A percentile compares a stretch with the other conserved stretches of the same genome.
These are phyloP conservation scores for Mycosarcoma mackinlayi DNA, from an alignment of 1,284 basidiomycete genomes.

Conservation along the genomic window DNA sequence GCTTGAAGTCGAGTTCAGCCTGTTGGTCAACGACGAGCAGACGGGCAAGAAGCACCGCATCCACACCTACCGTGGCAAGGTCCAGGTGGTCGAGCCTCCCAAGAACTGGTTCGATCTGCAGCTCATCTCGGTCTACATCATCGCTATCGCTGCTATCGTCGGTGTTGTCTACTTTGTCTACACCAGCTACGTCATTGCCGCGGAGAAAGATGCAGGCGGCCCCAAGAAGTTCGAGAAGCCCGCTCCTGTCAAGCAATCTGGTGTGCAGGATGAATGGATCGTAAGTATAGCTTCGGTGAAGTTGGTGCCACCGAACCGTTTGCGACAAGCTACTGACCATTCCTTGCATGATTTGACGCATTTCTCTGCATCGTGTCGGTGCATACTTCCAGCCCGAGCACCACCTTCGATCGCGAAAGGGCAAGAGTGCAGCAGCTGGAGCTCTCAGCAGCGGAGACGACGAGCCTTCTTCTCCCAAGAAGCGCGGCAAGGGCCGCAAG, in stretches of 20 bases:
- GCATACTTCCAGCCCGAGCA: conserved; percentile 27
- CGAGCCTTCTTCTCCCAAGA: conserved; percentile 44
- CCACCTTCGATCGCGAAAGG: conserved; percentile 41
- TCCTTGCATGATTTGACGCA: background rate
- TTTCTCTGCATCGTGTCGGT: background rate
- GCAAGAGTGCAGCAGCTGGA: conserved; percentile 34
- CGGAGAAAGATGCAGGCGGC: conserved; percentile 23
- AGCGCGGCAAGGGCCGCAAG: conserved; percentile 47
- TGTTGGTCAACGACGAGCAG: conserved; percentile 60
- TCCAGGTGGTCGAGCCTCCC: conserved; percentile 63
- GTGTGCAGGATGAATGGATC: conserved; percentile 49
- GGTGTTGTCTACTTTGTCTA: conserved; percentile 48
- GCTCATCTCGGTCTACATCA: conserved; percentile 59
- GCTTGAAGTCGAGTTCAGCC: conserved; percentile 59
- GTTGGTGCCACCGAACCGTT: background rate
- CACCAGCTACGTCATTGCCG: conserved; percentile 38
- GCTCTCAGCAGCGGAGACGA: conserved; percentile 53
- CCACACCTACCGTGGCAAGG: conserved; percentile 58
- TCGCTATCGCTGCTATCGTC: conserved; percentile 38
- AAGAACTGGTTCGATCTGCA: conserved; percentile 65
- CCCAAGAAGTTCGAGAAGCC: conserved; percentile 53
- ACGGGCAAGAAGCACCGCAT: conserved; percentile 62
- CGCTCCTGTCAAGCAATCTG: conserved; percentile 18
- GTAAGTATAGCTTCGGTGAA: conserved; percentile 20
- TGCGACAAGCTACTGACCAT: conserved; percentile 9